Percentiles rank a stretch among this genome's conserved stretches.
Evolutionary conservation across 2,329 filamentous ascomycete species (phyloP).

Genomic region (Colletotrichum cuscutae): DNA sequence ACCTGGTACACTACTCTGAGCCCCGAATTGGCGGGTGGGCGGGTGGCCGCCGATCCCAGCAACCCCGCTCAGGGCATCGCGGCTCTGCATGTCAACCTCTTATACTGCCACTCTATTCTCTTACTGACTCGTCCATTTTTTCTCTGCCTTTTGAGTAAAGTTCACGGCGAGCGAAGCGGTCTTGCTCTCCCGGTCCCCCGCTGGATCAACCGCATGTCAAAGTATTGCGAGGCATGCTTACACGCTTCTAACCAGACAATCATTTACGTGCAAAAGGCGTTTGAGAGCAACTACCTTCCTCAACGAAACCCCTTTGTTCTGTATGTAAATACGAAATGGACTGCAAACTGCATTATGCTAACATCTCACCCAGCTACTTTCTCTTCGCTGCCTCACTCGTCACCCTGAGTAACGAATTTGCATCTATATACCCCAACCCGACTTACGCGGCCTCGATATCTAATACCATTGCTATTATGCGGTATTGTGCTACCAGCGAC

Average conservation of each 20-base stretch:
- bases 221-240: conserved; percentile 59
- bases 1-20: conserved; percentile 61
- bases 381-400: conserved; percentile 66
- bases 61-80: conserved; percentile 63
- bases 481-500: conserved; percentile 59
- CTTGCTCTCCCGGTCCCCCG: conserved; percentile 30
- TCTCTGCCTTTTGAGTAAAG: conserved; percentile 62
- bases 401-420: conserved; percentile 67
- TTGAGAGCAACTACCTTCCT: conserved; percentile 56
- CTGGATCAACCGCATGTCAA: conserved; percentile 39
- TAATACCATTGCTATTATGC: conserved; percentile 59
- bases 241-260: conserved; percentile 62
- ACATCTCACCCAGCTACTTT: conserved; percentile 56
- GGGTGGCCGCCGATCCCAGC: conserved; percentile 52
- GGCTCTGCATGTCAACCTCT: conserved; percentile 70
- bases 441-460: conserved; percentile 51
- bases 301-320: conserved; percentile 66
- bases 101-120: conserved; percentile 71
- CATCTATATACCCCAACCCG: conserved; percentile 56
- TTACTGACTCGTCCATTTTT: conserved; percentile 74
- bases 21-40: conserved; percentile 60
- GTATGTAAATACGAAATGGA: conserved; percentile 50
- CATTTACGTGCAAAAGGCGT: conserved; percentile 55
- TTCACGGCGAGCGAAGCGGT: conserved; percentile 45
- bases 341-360: neutral